phyloP scores from a whole-genome alignment of 1,284 basidiomycete genomes.

The Neonothopanus nambi region DNA sequence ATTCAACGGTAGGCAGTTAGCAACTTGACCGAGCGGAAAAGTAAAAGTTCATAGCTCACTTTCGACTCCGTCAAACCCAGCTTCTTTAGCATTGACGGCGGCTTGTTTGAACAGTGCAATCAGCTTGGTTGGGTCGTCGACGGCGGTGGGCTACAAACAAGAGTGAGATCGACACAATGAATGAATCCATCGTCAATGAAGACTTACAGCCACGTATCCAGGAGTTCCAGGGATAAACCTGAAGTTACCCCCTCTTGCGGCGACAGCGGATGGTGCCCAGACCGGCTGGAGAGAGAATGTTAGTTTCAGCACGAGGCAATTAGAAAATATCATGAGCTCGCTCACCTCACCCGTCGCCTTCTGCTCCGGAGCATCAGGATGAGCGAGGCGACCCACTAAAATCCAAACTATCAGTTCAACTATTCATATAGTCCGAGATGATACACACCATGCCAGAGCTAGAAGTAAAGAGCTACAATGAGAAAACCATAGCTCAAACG shows the following conservation, averaged over 20 bases:
- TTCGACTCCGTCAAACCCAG: conserved; percentile 71
- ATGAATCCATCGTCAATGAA: conserved; percentile 1
- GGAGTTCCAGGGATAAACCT: conserved; percentile 32
- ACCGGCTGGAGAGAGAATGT: conserved; percentile 25
- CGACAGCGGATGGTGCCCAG: conserved; percentile 35
- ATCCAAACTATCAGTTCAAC: background rate
- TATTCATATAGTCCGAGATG: background rate
- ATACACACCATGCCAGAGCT: conserved; percentile 21
- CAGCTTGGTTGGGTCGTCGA: conserved; percentile 41
- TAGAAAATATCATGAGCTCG: too few species aligned
- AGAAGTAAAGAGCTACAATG: background rate
- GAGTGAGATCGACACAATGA: conserved; percentile 33
- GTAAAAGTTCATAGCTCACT: conserved; percentile 24
- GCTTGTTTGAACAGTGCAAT: conserved; percentile 50
- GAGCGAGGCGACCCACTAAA: conserved; percentile 22
- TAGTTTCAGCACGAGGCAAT: too few species aligned
- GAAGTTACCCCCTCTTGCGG: conserved; percentile 38
- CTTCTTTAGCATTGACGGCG: conserved; percentile 54
- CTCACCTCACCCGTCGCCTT: conserved; percentile 14
- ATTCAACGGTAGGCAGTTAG: background rate
- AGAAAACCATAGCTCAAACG: background rate
- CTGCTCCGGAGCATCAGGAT: conserved; percentile 25
- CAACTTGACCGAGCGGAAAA: background rate
- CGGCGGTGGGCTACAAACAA: conserved; percentile 37
- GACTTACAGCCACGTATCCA: conserved; percentile 34